A percentile compares a stretch with the other conserved stretches of the same genome.
Conservation (phyloP, 768 basidiomycete genomes). For the Tylopilus sp. region DNA sequence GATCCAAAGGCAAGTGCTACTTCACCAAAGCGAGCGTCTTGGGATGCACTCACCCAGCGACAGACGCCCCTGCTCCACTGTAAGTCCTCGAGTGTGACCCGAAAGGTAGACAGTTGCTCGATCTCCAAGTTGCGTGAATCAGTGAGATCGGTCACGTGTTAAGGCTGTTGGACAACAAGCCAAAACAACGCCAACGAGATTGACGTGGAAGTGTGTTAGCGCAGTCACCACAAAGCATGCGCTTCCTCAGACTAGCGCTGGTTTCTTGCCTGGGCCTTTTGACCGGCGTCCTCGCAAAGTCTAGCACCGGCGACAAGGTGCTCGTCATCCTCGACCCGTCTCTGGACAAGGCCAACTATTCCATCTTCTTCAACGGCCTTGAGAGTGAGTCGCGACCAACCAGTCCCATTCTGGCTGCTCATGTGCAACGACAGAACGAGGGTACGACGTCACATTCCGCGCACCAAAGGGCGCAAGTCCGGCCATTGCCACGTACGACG, state of each 20-base stretch:
- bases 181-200: conserved; percentile 12
- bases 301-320: conserved; percentile 80
- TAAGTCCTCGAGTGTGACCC: not conserved
- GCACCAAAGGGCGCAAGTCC: conserved; percentile 73
- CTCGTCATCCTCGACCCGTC: conserved; percentile 80
- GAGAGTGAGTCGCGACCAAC: conserved; percentile 47
- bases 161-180: conserved; percentile 16
- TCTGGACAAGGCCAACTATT: conserved; percentile 65
- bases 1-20: not conserved
- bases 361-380: conserved; percentile 77
- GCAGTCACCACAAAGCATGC: conserved; percentile 21
- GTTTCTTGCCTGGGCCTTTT: conserved; percentile 30
- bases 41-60: too few relatives aligned
- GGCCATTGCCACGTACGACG: conserved; percentile 62
- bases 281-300: conserved; percentile 44
- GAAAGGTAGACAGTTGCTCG: too few relatives aligned
- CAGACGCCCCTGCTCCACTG: not conserved
- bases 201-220: conserved; percentile 19
- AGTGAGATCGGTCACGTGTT: conserved; percentile 15
- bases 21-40: too few relatives aligned
- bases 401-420: not conserved
- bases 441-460: conserved; percentile 86
- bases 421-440: conserved; percentile 53
- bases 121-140: not conserved
- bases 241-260: conserved; percentile 24